Evolutionary conservation across 208 protist species (phyloP).

Genomic region (Strigomonas culicis): DNA sequence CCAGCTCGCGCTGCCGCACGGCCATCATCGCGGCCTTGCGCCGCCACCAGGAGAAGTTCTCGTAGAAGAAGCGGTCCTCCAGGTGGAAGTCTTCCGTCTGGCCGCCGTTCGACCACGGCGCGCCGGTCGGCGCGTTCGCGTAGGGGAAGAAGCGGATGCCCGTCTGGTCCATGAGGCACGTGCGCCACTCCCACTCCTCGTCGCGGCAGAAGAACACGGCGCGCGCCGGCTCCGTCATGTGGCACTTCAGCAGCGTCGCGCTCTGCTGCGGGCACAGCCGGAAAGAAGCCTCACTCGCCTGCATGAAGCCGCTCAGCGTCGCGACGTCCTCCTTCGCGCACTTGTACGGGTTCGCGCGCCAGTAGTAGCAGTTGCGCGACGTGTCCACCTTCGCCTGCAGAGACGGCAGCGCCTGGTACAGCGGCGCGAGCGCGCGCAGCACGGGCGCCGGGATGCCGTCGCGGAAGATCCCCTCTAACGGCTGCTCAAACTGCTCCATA

Average conservation of each 20-base stretch:
- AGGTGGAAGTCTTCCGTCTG: conserved; percentile 91
- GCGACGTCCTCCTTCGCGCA: conserved; percentile 82
- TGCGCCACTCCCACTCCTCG: conserved; percentile 93
- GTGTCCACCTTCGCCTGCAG: conserved; percentile 60
- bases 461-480: conserved; percentile 90
- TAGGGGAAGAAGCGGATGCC: conserved; percentile 90
- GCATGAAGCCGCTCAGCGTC: conserved; percentile 80
- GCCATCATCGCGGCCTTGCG: conserved; percentile 77
- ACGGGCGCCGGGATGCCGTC: conserved; percentile 88
- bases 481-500: conserved; percentile 85
- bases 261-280: conserved; percentile 88
- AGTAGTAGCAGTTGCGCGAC: conserved; percentile 88
- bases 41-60: conserved; percentile 86
- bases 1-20: conserved; percentile 73
- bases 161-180: conserved; percentile 89
- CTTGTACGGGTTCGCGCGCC: conserved; percentile 84
- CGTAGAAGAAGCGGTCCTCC: conserved; percentile 88
- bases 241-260: conserved; percentile 88
- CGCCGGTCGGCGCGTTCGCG: conserved; percentile 81
- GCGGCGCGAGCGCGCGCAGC: conserved; percentile 82
- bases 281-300: conserved; percentile 84
- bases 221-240: conserved; percentile 88
- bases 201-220: conserved; percentile 91
- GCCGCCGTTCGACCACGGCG: conserved; percentile 84
- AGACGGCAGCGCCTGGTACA: conserved; percentile 83